A percentile compares a stretch with the other conserved stretches of the same genome.
phyloP scores from a whole-genome alignment of 1,139 yeast species.

The Saccharomyces pastorianus region DNA sequence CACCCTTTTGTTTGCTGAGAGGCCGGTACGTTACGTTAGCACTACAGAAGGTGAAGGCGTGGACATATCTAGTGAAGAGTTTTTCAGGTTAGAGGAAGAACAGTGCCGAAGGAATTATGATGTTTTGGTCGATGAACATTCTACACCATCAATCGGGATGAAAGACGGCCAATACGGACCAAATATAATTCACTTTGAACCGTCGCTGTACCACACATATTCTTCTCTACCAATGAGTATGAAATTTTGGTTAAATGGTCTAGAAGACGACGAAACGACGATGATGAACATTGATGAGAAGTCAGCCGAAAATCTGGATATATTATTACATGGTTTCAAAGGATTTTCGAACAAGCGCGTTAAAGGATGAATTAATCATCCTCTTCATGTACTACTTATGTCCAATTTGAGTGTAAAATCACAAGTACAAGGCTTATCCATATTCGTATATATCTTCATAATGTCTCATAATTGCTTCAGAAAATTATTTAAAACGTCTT shows the following conservation, averaged over 20 bases:
- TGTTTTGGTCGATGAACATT: background rate
- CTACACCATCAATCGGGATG: background rate
- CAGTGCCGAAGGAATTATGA: background rate
- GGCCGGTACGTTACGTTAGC: background rate
- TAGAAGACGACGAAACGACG: slow-evolving; percentile 3
- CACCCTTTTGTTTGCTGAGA: background rate
- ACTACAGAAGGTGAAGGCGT: background rate
- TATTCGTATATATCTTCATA: background rate
- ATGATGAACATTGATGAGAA: background rate
- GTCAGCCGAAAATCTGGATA: slow-evolving; percentile 13
- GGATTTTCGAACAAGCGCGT: slow-evolving; percentile 8
- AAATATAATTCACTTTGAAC: slow-evolving; percentile 6
- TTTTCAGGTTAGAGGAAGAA: background rate
- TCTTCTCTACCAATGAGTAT: slow-evolving; percentile 14
- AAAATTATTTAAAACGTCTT: background rate
- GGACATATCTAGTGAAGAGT: background rate
- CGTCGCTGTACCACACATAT: slow-evolving; percentile 11
- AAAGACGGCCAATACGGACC: background rate
- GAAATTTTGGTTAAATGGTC: slow-evolving; percentile 16
- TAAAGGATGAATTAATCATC: background rate
- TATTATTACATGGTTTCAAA: slow-evolving; percentile 22
- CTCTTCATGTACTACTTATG: background rate
- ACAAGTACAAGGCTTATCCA: background rate
- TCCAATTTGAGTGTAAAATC: background rate
- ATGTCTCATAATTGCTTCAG: background rate